Percentiles rank a stretch among this genome's conserved stretches.
phyloP scores from a whole-genome alignment of 139 green algal species.

The Chlorella vulgaris region DNA sequence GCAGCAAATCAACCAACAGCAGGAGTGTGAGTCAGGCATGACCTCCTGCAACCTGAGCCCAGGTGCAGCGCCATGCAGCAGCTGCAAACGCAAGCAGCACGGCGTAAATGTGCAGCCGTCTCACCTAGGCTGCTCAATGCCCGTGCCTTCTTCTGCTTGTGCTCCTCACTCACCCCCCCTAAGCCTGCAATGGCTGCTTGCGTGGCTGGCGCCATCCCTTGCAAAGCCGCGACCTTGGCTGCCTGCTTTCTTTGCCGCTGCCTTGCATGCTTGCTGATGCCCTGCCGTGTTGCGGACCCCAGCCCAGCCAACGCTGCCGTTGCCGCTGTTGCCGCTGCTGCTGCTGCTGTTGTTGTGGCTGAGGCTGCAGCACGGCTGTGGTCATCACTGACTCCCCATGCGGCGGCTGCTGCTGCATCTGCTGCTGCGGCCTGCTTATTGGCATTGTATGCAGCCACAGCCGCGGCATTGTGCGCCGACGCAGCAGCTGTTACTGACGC shows the following conservation, averaged over 20 bases:
- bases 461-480: constrained; percentile 16
- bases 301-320: neutral
- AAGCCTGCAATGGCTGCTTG: too few relatives aligned
- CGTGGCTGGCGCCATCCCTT: neutral
- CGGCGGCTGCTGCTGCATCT: too few relatives aligned
- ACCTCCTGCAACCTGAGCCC: too few relatives aligned
- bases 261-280: constrained; percentile 5
- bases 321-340: neutral
- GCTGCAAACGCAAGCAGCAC: too few relatives aligned
- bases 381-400: too few relatives aligned
- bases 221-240: neutral
- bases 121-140: constrained; percentile 16
- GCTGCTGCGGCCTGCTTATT: neutral
- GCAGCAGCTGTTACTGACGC: neutral
- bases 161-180: constrained; percentile 18
- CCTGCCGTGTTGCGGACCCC: neutral
- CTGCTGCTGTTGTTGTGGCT: neutral
- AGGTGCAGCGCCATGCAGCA: neutral
- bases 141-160: constrained; percentile 13
- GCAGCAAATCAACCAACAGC: neutral
- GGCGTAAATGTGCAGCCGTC: neutral
- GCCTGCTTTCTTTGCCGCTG: neutral
- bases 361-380: neutral
- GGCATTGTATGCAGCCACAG: constrained; percentile 25
- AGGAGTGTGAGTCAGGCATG: neutral